Percentiles rank a stretch among this genome's conserved stretches.
Evolutionary conservation across 345 rosid genomes (phyloP).

Genomic region (Hirschfeldia incana): DNA sequence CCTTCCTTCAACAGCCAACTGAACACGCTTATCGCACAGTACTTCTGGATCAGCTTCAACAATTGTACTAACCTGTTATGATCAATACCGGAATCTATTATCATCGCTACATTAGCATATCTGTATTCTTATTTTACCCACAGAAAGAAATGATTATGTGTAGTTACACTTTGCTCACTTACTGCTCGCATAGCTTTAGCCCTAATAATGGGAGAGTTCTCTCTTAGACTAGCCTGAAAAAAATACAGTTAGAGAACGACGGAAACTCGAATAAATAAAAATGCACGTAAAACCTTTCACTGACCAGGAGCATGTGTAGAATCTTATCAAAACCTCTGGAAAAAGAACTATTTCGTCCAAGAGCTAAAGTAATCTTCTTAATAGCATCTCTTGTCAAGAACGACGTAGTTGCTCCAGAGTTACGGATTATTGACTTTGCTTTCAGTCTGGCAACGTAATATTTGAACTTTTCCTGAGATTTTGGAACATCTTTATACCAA

Average conservation of each 20-base stretch:
- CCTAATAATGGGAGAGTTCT: constrained; percentile 92
- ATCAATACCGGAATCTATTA: constrained; percentile 36
- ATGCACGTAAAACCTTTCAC: constrained; percentile 39
- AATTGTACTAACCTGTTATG: constrained; percentile 84
- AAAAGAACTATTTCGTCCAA: constrained; percentile 92
- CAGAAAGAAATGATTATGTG: constrained; percentile 3
- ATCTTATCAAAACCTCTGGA: constrained; percentile 97
- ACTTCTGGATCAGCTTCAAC: constrained; percentile 99
- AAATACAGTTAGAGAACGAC: constrained; percentile 19
- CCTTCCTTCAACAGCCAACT: constrained; percentile 97
- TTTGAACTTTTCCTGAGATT: constrained; percentile 62
- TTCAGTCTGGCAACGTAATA: constrained; percentile 77
- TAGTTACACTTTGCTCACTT: constrained; percentile 41
- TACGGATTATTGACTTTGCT: constrained; percentile 80
- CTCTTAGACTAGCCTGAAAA: constrained; percentile 91
- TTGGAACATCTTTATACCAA: constrained; percentile 92
- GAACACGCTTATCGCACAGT: constrained; percentile 86
- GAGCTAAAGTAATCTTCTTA: constrained; percentile 79
- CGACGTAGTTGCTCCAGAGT: constrained; percentile 61
- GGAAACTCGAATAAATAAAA: background rate
- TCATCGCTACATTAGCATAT: constrained; percentile 32
- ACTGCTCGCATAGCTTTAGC: constrained; percentile 96
- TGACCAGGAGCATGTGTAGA: constrained; percentile 93
- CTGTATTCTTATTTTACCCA: constrained; percentile 11
- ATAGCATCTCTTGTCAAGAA: constrained; percentile 67